Evolutionary conservation across 768 basidiomycete species (phyloP).

Genomic region (Russula earlei): DNA sequence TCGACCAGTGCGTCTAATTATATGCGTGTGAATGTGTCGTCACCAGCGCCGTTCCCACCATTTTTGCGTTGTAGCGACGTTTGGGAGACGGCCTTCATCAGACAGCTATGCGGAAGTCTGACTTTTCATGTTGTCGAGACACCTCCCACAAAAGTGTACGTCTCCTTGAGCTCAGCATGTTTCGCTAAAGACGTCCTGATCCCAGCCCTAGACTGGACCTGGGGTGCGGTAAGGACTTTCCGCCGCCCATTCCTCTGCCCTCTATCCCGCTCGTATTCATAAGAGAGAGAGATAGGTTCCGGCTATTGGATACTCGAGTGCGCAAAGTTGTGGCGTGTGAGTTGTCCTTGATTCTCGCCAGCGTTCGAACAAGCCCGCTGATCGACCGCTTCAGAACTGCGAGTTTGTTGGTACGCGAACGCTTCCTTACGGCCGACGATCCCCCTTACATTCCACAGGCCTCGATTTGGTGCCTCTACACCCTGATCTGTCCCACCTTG

Average conservation of each 20-base stretch:
- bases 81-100: constrained; percentile 52
- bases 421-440: neutral
- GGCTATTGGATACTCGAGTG: constrained; percentile 65
- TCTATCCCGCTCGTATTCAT: neutral
- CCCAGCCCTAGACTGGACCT: constrained; percentile 45
- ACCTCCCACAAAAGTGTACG: constrained; percentile 55
- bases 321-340: constrained; percentile 53
- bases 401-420: constrained; percentile 50
- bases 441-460: constrained; percentile 30
- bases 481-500: constrained; percentile 54
- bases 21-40: neutral
- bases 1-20: constrained; percentile 53
- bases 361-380: neutral
- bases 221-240: constrained; percentile 48
- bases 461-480: constrained; percentile 66
- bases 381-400: constrained; percentile 32
- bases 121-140: constrained; percentile 58
- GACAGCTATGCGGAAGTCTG: constrained; percentile 45
- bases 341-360: constrained; percentile 11
- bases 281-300: constrained; percentile 36
- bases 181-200: constrained; percentile 2
- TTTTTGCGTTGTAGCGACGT: constrained; percentile 41
- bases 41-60: constrained; percentile 1
- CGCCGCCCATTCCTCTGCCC: constrained; percentile 5
- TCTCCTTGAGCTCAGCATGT: constrained; percentile 14